Base-by-base conservation (phyloP, 495 filamentous ascomycete species). In the Penicillium bovifimosum region DNA sequence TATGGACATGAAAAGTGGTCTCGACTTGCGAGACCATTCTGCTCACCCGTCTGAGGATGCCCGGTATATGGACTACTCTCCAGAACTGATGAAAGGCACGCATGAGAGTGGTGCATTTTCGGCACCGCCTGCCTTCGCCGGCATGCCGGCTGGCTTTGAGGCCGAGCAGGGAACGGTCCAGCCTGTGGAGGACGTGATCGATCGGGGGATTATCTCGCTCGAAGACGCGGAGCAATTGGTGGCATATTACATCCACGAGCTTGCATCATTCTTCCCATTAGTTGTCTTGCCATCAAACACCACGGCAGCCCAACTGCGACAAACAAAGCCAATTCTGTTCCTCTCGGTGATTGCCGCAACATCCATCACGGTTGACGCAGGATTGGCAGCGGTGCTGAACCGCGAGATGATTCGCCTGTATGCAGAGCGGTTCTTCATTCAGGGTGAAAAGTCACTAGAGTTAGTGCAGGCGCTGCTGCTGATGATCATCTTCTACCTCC, bases 391-490 rank as follows among this genome's bases (percentile, higher is more conserved):
- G 7, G 54, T 67, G 24, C 62, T 81, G 6, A 76, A 78, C 56
- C 68, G 65, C 6, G 75, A 81, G 51, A 63, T 78, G 47, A 55
- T 78, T 7, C 65, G 65, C 33, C 59, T 73, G 4, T 79, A 78
- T 60, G 72, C 78, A 9, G 67, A 74, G 18, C 61, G 66, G 33
- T 75, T 74, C 47, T 70, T 80, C 41, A 68, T 80, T 52, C 62
- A 75, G 20, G 70, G 74, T 14, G 73, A 80, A 38, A 80, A 80
- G 58, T 76, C 72, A n/a, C 50, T 80, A 35, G 77, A 80, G 52
- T 52, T 81, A 33, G 71, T 80, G 13, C 77, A 81, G 47, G 69
- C 77, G 1, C 50, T 80, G 45, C 54, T 78, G 26, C 46, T 80
- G 28, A 76, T 74, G 60, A 70, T 67, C 32, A 55, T 78, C 28